Evolutionary conservation across 75 land plant genomes (phyloP).

Genomic region (Azolla pinnata): DNA sequence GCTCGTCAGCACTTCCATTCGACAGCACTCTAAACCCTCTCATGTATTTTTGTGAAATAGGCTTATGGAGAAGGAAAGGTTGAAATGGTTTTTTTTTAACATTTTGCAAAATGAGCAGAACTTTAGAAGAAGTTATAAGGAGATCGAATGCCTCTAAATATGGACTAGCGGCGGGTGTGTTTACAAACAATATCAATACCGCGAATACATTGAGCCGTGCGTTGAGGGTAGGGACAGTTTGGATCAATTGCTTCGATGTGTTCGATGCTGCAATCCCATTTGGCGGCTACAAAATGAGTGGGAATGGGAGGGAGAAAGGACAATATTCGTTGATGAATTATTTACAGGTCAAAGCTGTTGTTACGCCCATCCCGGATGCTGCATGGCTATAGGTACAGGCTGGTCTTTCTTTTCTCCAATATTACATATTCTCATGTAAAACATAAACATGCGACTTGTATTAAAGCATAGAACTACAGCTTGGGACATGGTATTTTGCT

Average conservation of each 20-base stretch:
- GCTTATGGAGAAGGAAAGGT: no score
- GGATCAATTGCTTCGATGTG: constrained; percentile 80
- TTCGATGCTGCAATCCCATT: constrained; percentile 93
- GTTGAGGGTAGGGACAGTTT: constrained; percentile 67
- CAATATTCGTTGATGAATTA: constrained; percentile 64
- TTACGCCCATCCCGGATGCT: constrained; percentile 42
- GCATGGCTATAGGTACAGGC: constrained; percentile 66
- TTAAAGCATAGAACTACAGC: no score
- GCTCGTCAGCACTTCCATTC: no score
- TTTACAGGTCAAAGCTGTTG: constrained; percentile 83
- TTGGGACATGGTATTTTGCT: no score
- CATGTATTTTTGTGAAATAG: no score
- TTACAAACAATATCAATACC: constrained; percentile 58
- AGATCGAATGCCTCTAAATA: constrained; percentile 63
- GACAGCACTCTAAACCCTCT: no score
- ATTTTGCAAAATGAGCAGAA: no score
- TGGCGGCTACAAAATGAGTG: constrained; percentile 96
- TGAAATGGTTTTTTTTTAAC: no score
- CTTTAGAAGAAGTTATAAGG: constrained; percentile 44
- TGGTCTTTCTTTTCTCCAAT: no score
- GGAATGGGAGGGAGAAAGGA: constrained; percentile 87
- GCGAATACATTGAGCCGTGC: constrained; percentile 74
- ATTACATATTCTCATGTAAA: no score
- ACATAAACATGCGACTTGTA: no score
- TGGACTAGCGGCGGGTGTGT: constrained; percentile 92